These are phyloP conservation scores for Picochlorum sp. DNA, from an alignment of 139 green algal genomes.

Conservation along the genomic window DNA sequence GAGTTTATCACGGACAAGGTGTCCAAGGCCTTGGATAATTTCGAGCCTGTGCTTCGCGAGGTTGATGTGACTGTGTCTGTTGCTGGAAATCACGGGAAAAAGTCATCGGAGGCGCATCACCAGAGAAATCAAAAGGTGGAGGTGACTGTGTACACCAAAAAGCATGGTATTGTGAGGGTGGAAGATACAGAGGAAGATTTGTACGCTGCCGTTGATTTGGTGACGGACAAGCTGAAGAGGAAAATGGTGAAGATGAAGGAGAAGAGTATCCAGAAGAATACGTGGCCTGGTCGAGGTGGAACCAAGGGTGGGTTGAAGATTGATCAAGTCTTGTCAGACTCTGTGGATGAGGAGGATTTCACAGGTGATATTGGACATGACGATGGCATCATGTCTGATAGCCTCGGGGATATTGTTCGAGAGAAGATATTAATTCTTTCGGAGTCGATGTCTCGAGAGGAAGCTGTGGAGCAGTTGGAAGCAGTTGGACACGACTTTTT, in stretches of 20 bases:
- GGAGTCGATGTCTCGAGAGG: constrained; percentile 10
- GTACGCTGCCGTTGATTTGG: constrained; percentile 71
- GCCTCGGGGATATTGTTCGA: constrained; percentile 12
- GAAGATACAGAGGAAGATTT: constrained; percentile 57
- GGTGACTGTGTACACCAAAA: constrained; percentile 64
- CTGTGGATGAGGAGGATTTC: constrained; percentile 5
- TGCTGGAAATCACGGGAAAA: constrained; percentile 17
- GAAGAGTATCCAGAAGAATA: constrained; percentile 25
- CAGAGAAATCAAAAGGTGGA: constrained; percentile 58
- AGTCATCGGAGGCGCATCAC: constrained; percentile 42
- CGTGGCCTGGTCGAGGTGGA: constrained; percentile 28
- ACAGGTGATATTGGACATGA: neutral
- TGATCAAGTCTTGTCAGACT: constrained; percentile 6
- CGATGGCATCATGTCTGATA: neutral
- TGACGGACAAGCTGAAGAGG: constrained; percentile 54
- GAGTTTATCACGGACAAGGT: constrained; percentile 62
- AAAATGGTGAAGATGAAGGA: constrained; percentile 30
- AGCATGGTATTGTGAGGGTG: constrained; percentile 62
- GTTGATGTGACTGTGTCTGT: constrained; percentile 3
- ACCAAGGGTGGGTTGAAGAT: constrained; percentile 27
- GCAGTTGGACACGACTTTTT: constrained; percentile 38
- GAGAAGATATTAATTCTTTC: constrained; percentile 12
- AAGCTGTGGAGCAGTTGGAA: constrained; percentile 12
- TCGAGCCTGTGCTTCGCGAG: constrained; percentile 46
- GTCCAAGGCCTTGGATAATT: constrained; percentile 43